Conservation (phyloP, 2,329 filamentous ascomycete species). For the Sclerotinia borealis region DNA sequence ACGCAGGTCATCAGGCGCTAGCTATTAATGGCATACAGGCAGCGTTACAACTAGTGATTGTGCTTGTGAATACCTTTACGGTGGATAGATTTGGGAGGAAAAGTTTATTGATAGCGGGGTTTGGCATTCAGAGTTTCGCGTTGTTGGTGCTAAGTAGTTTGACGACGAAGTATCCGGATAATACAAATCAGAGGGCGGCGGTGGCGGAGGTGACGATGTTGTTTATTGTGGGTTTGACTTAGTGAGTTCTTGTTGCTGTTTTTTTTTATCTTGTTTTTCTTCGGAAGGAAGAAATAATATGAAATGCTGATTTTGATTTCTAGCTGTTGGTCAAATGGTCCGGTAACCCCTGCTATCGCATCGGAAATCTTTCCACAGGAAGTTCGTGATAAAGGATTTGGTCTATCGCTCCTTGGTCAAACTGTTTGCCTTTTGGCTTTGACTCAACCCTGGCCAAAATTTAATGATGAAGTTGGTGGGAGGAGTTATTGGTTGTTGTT, state of each 20-base stretch:
- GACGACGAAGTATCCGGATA: conserved; percentile 35
- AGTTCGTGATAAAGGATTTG: conserved; percentile 37
- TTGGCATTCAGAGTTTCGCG: conserved; percentile 35
- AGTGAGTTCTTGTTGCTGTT: conserved; percentile 32
- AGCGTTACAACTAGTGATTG: conserved; percentile 53
- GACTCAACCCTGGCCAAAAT: conserved; percentile 37
- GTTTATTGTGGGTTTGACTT: conserved; percentile 39
- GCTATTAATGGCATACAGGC: conserved; percentile 67
- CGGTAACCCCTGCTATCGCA: conserved; percentile 34
- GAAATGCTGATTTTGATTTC: too few relatives aligned
- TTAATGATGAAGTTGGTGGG: conserved; percentile 35
- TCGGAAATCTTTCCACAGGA: conserved; percentile 38
- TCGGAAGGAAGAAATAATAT: too few relatives aligned
- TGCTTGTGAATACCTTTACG: conserved; percentile 66
- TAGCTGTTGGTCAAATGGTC: conserved; percentile 33
- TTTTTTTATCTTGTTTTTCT: too few relatives aligned
- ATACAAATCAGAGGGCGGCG: conserved; percentile 35
- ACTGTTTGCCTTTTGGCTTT: conserved; percentile 36
- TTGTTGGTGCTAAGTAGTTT: conserved; percentile 35
- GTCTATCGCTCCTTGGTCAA: conserved; percentile 34
- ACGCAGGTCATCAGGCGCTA: conserved; percentile 55
- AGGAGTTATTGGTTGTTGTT: conserved; percentile 38
- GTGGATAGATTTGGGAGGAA: conserved; percentile 66
- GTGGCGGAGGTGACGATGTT: conserved; percentile 38
- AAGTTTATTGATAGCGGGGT: conserved; percentile 60